Evolutionary conservation across 305 asterid genomes (phyloP).

Genomic region (Fraxinus velutina): DNA sequence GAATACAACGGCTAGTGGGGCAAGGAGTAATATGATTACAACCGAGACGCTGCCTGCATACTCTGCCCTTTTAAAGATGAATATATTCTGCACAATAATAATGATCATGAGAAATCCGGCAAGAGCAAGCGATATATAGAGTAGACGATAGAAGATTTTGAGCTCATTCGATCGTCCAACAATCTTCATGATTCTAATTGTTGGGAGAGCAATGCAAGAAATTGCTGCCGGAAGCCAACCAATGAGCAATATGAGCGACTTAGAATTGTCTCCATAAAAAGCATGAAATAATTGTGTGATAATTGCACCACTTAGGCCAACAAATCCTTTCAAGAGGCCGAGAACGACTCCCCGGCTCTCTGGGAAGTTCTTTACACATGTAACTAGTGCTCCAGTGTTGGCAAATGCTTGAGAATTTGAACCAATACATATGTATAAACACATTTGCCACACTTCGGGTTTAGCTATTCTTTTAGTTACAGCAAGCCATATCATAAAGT

Average conservation of each 20-base stretch:
- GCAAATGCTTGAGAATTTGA: conserved; percentile 30
- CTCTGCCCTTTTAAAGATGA: neutral
- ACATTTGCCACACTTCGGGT: conserved; percentile 25
- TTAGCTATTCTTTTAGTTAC: conserved; percentile 6
- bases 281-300: conserved; percentile 27
- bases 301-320: conserved; percentile 28
- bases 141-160: conserved; percentile 21
- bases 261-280: conserved; percentile 12
- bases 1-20: conserved; percentile 20
- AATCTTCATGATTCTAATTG: conserved; percentile 17
- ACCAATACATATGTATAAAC: conserved; percentile 29
- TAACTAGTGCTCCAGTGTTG: conserved; percentile 26
- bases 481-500: conserved; percentile 27
- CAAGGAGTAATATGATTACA: conserved; percentile 17
- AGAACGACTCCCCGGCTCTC: conserved; percentile 27
- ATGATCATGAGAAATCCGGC: conserved; percentile 30
- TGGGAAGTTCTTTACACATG: conserved; percentile 30
- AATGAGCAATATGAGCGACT: conserved; percentile 25
- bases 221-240: conserved; percentile 26
- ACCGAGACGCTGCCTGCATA: conserved; percentile 18
- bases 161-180: conserved; percentile 20
- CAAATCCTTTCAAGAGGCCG: conserved; percentile 28
- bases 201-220: conserved; percentile 14
- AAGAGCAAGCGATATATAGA: conserved; percentile 21
- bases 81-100: conserved; percentile 19